These are phyloP conservation scores for Cryptococcus sp. DNA, from an alignment of 1,284 basidiomycete genomes.

Conservation along the genomic window DNA sequence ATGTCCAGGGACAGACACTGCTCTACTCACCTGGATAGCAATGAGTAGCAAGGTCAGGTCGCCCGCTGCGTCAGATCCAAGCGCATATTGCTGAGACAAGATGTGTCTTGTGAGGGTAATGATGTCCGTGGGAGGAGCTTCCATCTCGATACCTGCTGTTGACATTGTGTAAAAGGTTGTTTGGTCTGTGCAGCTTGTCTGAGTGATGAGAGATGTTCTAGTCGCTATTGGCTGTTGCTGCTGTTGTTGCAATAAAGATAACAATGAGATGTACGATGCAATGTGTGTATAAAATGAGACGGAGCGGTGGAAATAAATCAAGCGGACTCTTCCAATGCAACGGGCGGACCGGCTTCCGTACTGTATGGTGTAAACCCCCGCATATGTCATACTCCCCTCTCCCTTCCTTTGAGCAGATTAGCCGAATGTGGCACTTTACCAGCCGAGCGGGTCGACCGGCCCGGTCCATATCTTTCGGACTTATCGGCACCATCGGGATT, in stretches of 20 bases:
- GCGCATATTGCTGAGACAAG: constrained; percentile 73
- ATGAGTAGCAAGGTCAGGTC: constrained; percentile 93
- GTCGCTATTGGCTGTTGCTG: background rate
- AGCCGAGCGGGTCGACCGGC: background rate
- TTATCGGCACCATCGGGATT: background rate
- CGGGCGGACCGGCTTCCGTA: background rate
- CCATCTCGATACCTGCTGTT: constrained; percentile 55
- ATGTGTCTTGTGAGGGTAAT: constrained; percentile 92
- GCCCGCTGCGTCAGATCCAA: constrained; percentile 79
- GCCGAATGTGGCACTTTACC: no score
- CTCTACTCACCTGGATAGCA: constrained; percentile 85
- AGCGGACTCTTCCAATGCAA: no score
- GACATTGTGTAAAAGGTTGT: constrained; percentile 12
- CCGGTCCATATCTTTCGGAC: background rate
- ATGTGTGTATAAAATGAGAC: background rate
- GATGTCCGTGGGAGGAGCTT: constrained; percentile 77
- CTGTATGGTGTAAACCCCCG: no score
- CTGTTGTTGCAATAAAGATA: background rate
- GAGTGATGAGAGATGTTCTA: no score
- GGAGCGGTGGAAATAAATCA: background rate
- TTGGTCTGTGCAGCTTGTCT: background rate
- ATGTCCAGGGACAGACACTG: background rate
- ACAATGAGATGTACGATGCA: background rate
- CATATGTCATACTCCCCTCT: no score
- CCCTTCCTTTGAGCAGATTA: no score